Conservation (phyloP, 2,329 filamentous ascomycete genomes). For the Colletotrichum theobromicola region DNA sequence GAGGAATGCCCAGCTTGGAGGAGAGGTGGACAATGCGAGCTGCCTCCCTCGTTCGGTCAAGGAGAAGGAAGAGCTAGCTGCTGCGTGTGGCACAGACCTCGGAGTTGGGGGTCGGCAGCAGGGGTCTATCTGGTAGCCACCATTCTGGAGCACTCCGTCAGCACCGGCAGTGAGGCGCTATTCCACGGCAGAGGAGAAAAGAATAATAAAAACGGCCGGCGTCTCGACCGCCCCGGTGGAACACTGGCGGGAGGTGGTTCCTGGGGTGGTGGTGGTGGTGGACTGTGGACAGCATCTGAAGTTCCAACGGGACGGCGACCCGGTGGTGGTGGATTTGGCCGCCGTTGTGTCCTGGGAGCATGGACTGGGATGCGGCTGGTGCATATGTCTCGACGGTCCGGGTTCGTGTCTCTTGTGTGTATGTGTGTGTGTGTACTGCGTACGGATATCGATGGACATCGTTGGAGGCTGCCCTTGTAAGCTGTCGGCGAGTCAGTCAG, state of each 20-base stretch:
- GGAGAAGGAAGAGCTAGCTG: neutral
- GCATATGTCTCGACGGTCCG: neutral
- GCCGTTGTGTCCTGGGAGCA: neutral
- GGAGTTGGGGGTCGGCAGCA: neutral
- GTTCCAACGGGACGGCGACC: neutral
- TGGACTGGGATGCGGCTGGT: neutral
- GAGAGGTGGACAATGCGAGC: neutral
- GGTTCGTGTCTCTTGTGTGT: no score
- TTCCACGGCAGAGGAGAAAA: neutral
- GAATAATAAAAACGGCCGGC: neutral
- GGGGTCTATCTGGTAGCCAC: neutral
- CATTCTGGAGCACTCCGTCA: neutral
- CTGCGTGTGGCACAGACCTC: neutral
- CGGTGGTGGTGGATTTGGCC: neutral
- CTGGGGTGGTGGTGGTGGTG: neutral
- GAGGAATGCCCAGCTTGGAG: neutral
- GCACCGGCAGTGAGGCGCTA: neutral
- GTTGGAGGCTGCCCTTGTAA: neutral
- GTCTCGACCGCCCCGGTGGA: neutral
- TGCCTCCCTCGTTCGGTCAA: neutral
- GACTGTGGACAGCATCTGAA: neutral
- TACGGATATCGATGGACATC: neutral
- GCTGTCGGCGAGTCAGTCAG: conserved; percentile 2
- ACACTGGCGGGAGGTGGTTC: neutral
- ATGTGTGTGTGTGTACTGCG: neutral